phyloP scores from a whole-genome alignment of 345 rosid species.

The Zanthoxylum bungeanum region DNA sequence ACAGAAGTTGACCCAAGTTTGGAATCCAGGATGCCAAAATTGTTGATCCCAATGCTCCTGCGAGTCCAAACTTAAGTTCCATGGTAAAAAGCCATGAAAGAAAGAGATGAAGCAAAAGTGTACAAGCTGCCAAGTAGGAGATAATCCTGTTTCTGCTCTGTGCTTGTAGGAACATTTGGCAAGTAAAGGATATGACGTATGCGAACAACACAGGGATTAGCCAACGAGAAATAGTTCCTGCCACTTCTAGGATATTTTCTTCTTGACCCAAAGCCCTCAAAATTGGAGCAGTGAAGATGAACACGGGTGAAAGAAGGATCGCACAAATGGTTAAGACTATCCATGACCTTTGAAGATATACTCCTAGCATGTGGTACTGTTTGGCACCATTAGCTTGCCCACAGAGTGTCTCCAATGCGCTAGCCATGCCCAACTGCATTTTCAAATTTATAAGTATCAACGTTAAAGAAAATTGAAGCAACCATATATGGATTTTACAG shows the following conservation, averaged over 20 bases:
- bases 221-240: constrained; percentile 49
- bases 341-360: constrained; percentile 78
- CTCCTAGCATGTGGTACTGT: constrained; percentile 60
- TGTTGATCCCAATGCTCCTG: constrained; percentile 64
- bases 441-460: not conserved
- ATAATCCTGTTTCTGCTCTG: constrained; percentile 78
- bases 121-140: constrained; percentile 51
- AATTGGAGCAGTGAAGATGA: constrained; percentile 47
- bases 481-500: not conserved
- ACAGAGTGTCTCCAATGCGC: constrained; percentile 59
- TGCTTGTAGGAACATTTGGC: constrained; percentile 83
- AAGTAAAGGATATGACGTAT: constrained; percentile 46
- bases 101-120: constrained; percentile 42
- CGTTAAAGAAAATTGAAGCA: not conserved
- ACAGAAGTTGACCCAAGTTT: constrained; percentile 62
- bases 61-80: constrained; percentile 46
- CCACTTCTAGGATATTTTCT: constrained; percentile 35
- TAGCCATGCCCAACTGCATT: constrained; percentile 72
- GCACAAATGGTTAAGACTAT: constrained; percentile 41
- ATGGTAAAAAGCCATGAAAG: constrained; percentile 67
- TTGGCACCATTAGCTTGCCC: constrained; percentile 75
- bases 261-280: constrained; percentile 59
- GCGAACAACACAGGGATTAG: constrained; percentile 47
- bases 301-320: constrained; percentile 48
- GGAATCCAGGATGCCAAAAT: constrained; percentile 74